phyloP scores from a whole-genome alignment of 768 basidiomycete species.

The Auricularia heimuer region DNA sequence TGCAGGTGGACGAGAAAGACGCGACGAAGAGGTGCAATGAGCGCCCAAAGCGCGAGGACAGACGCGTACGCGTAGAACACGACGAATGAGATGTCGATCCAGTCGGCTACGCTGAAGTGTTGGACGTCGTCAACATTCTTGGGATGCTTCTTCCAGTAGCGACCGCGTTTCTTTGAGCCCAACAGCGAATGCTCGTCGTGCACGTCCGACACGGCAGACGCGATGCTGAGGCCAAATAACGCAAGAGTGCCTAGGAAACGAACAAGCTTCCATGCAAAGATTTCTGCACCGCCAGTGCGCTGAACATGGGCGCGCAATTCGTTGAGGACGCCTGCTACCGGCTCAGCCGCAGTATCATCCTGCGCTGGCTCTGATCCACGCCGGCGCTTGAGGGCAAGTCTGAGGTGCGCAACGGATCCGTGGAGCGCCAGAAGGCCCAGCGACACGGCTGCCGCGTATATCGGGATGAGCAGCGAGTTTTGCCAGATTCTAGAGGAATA shows the following conservation, averaged over 20 bases:
- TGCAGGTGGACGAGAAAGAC: background rate
- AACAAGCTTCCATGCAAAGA: constrained; percentile 38
- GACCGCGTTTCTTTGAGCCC: constrained; percentile 17
- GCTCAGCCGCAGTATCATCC: constrained; percentile 13
- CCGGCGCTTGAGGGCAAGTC: background rate
- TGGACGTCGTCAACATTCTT: constrained; percentile 23
- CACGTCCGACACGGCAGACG: constrained; percentile 31
- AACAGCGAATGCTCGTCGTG: constrained; percentile 14
- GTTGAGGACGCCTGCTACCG: constrained; percentile 21
- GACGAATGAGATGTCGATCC: background rate
- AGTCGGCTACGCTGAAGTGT: constrained; percentile 6
- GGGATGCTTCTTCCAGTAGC: constrained; percentile 18
- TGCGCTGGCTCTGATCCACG: constrained; percentile 9
- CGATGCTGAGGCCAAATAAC: constrained; percentile 40
- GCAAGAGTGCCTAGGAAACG: constrained; percentile 36
- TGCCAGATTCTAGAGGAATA: background rate
- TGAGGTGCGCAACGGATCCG: constrained; percentile 14
- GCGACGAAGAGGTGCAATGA: background rate
- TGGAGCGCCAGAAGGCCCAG: constrained; percentile 25
- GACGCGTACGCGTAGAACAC: background rate
- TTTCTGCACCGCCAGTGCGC: constrained; percentile 35
- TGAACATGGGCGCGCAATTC: constrained; percentile 32
- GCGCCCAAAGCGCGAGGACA: background rate
- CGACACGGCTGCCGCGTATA: constrained; percentile 27
- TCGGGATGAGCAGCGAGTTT: constrained; percentile 27